Evolutionary conservation across 768 basidiomycete genomes (phyloP).

Genomic region (Rhizopogon sp.): DNA sequence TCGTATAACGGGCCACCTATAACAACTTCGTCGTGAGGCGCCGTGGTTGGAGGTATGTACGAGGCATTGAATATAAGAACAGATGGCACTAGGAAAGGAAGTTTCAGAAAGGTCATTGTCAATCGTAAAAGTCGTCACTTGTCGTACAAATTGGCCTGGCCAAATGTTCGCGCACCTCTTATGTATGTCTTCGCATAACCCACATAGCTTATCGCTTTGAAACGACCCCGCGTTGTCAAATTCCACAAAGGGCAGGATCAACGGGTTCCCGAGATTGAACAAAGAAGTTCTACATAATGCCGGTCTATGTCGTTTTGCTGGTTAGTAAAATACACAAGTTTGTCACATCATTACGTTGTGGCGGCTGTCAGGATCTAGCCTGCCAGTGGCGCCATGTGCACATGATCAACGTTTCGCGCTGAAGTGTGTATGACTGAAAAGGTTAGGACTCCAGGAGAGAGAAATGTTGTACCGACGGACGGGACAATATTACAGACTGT

Average conservation of each 20-base stretch:
- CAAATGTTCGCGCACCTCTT: neutral
- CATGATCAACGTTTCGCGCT: too few relatives aligned
- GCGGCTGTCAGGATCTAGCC: too few relatives aligned
- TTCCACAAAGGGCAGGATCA: neutral
- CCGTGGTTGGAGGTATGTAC: constrained; percentile 16
- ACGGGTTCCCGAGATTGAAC: neutral
- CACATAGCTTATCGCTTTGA: neutral
- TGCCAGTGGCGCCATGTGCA: too few relatives aligned
- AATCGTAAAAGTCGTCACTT: neutral
- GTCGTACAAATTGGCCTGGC: neutral
- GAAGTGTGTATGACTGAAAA: too few relatives aligned
- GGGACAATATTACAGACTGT: too few relatives aligned
- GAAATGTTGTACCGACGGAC: too few relatives aligned
- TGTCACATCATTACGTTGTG: too few relatives aligned
- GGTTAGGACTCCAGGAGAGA: too few relatives aligned
- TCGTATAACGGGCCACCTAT: constrained; percentile 17
- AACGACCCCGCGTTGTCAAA: neutral
- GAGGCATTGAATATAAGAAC: constrained; percentile 23
- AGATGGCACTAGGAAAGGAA: constrained; percentile 19
- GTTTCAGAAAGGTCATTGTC: constrained; percentile 17
- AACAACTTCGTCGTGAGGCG: constrained; percentile 18
- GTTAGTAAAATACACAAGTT: too few relatives aligned
- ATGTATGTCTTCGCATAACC: neutral
- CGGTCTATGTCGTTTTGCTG: neutral
- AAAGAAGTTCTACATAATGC: neutral